Evolutionary conservation across 208 protist species (phyloP).

Genomic region (Trypanosoma mega): DNA sequence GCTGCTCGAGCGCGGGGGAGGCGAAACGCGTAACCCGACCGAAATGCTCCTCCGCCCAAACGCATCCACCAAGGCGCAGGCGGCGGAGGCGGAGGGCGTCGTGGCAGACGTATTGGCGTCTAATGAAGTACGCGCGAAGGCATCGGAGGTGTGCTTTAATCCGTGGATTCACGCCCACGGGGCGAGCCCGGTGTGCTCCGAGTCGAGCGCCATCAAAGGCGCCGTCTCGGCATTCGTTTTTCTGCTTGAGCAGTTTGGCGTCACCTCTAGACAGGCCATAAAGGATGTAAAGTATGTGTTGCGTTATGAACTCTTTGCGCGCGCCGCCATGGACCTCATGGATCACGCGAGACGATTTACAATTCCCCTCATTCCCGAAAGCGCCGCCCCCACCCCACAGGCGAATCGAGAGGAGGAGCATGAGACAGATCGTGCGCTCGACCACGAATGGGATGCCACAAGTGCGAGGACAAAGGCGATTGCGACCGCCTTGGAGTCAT

Average conservation of each 20-base stretch:
- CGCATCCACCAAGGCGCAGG: too few relatives aligned
- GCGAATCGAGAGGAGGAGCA: too few relatives aligned
- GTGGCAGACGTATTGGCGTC: background rate
- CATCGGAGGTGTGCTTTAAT: slow-evolving; percentile 17
- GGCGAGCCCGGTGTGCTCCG: slow-evolving; percentile 31
- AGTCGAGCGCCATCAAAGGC: slow-evolving; percentile 56
- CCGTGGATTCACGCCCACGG: slow-evolving; percentile 28
- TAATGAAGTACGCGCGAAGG: background rate
- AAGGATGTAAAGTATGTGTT: slow-evolving; percentile 76
- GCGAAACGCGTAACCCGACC: too few relatives aligned
- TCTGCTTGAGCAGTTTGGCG: slow-evolving; percentile 45
- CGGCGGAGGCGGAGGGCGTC: too few relatives aligned
- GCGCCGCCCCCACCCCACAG: too few relatives aligned
- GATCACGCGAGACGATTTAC: slow-evolving; percentile 36
- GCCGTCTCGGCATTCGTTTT: slow-evolving; percentile 51
- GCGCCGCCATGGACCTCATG: slow-evolving; percentile 59
- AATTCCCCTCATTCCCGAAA: slow-evolving; percentile 15
- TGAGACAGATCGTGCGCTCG: too few relatives aligned
- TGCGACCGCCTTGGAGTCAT: slow-evolving; percentile 12
- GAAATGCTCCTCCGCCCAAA: too few relatives aligned
- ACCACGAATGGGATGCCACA: too few relatives aligned
- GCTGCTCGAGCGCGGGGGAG: slow-evolving; percentile 53
- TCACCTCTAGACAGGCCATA: slow-evolving; percentile 1
- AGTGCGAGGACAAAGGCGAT: background rate
- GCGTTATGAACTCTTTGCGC: slow-evolving; percentile 66